Evolutionary conservation across 306 rosid species (phyloP).

Genomic region (Casuarina cunninghamiana): DNA sequence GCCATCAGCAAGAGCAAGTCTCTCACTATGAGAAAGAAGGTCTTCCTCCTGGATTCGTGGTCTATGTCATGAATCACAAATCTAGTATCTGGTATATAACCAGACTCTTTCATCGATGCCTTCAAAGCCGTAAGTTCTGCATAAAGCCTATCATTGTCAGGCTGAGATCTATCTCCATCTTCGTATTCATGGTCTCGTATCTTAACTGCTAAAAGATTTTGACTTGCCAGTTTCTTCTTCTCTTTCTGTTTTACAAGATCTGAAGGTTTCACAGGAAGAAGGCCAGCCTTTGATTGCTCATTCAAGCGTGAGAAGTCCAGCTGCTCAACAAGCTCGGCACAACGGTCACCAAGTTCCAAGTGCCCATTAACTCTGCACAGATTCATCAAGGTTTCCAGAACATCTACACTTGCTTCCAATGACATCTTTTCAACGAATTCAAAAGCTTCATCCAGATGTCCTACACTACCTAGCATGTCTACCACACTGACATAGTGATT

Average conservation of each 20-base stretch:
- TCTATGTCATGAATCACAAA: slow-evolving; percentile 86
- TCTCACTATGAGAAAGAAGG: slow-evolving; percentile 81
- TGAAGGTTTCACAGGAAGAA: slow-evolving; percentile 55
- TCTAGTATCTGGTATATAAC: slow-evolving; percentile 77
- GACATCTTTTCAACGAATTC: slow-evolving; percentile 76
- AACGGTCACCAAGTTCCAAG: slow-evolving; percentile 65
- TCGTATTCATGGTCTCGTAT: slow-evolving; percentile 81
- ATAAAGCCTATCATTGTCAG: slow-evolving; percentile 63
- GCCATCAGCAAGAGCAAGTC: slow-evolving; percentile 78
- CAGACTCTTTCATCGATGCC: slow-evolving; percentile 82
- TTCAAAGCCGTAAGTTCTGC: slow-evolving; percentile 62
- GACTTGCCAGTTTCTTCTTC: slow-evolving; percentile 52
- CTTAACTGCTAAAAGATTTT: slow-evolving; percentile 64
- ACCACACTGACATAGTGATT: slow-evolving; percentile 61
- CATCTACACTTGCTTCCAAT: slow-evolving; percentile 50
- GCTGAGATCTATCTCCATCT: slow-evolving; percentile 84
- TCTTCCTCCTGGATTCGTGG: slow-evolving; percentile 82
- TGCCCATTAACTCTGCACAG: slow-evolving; percentile 73
- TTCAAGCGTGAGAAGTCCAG: slow-evolving; percentile 54
- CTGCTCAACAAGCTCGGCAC: slow-evolving; percentile 71
- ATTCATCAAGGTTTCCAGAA: slow-evolving; percentile 83
- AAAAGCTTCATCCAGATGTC: slow-evolving; percentile 73
- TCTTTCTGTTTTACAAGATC: slow-evolving; percentile 59
- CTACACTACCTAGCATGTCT: slow-evolving; percentile 73
- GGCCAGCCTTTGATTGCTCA: slow-evolving; percentile 73